phyloP scores from a whole-genome alignment of 139 green algal species.

The Coelastrella sp. region DNA sequence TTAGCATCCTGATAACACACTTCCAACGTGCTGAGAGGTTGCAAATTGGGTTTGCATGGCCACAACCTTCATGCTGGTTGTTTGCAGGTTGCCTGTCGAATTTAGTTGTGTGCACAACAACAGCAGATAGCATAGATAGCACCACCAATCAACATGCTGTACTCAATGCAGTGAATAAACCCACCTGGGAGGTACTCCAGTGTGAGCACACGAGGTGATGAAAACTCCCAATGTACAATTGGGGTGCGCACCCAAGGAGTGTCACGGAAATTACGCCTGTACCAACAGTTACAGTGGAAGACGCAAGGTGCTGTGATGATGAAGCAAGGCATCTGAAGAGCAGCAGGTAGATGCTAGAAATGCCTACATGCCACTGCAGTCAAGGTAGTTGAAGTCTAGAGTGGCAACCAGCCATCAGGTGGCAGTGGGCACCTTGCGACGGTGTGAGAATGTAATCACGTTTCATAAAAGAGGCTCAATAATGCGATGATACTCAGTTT shows the following conservation, averaged over 20 bases:
- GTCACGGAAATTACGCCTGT: conserved; percentile 84
- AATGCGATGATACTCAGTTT: background rate
- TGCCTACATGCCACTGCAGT: no score
- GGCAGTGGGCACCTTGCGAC: background rate
- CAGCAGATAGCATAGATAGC: background rate
- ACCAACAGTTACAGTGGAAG: conserved; percentile 51
- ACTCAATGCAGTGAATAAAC: background rate
- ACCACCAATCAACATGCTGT: background rate
- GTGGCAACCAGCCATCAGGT: background rate
- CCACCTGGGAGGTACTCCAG: conserved; percentile 93
- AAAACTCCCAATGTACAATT: conserved; percentile 87
- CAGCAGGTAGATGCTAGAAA: no score
- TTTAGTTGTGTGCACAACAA: background rate
- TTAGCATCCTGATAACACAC: no score
- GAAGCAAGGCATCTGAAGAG: no score
- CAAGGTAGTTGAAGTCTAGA: no score
- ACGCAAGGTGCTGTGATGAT: no score
- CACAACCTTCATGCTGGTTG: no score
- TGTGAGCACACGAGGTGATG: conserved; percentile 81
- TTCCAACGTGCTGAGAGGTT: no score
- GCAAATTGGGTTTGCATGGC: no score
- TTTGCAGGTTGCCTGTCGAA: no score
- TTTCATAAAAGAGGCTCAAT: background rate
- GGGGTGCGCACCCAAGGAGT: conserved; percentile 74
- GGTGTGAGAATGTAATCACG: background rate